A percentile compares a stretch with the other conserved stretches of the same genome.
Evolutionary conservation across 208 protist species (phyloP).

Genomic region (Sergeia podlipaevii): DNA sequence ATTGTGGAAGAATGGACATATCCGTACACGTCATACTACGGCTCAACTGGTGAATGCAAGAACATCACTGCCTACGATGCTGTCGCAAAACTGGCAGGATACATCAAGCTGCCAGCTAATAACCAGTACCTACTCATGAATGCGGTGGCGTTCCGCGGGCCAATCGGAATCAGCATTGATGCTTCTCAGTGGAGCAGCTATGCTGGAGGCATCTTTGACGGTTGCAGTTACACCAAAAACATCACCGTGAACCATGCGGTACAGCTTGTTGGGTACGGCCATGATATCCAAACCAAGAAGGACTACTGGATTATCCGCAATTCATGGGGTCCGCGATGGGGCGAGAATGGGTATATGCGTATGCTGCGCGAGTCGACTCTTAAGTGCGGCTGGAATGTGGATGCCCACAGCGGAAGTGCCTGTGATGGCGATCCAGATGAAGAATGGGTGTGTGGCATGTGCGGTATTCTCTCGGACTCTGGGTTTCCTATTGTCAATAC

Average conservation of each 20-base stretch:
- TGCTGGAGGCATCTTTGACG: constrained; percentile 63
- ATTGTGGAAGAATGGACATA: constrained; percentile 66
- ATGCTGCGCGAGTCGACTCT: constrained; percentile 43
- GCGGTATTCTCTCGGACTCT: constrained; percentile 74
- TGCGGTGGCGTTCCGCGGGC: constrained; percentile 52
- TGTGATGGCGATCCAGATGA: constrained; percentile 64
- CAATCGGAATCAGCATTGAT: constrained; percentile 83
- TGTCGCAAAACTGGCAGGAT: constrained; percentile 38
- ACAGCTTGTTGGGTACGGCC: constrained; percentile 83
- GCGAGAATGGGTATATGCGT: constrained; percentile 77
- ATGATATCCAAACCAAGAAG: constrained; percentile 25
- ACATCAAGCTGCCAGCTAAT: constrained; percentile 65
- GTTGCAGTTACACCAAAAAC: constrained; percentile 53
- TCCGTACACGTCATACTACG: constrained; percentile 69
- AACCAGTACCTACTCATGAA: constrained; percentile 53
- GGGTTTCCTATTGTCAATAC: constrained; percentile 46
- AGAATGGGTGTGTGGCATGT: constrained; percentile 75
- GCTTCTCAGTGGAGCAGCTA: constrained; percentile 63
- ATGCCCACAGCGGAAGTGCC: constrained; percentile 47
- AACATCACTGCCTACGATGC: constrained; percentile 5
- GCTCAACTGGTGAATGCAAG: constrained; percentile 39
- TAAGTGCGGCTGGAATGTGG: constrained; percentile 30
- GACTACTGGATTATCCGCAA: constrained; percentile 93
- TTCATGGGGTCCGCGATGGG: constrained; percentile 77
- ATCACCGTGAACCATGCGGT: constrained; percentile 85